Conservation (phyloP, 2,329 filamentous ascomycete genomes). For the Penicillium sp. region DNA sequence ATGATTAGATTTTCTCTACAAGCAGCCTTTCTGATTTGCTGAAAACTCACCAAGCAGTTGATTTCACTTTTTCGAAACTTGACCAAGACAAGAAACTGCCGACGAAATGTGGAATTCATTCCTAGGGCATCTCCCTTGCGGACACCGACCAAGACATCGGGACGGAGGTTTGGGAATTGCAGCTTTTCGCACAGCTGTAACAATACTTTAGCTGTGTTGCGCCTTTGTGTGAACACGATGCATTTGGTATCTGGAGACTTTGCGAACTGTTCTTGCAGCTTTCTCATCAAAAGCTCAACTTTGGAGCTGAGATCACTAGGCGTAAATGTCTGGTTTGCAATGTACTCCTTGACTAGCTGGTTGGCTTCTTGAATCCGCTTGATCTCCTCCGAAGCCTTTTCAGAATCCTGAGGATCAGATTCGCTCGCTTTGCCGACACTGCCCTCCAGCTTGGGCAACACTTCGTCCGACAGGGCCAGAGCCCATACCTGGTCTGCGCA, state of each 20-base stretch:
- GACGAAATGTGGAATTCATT: constrained; percentile 63
- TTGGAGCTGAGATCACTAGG: constrained; percentile 66
- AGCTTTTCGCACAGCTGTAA: constrained; percentile 63
- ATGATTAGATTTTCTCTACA: not conserved
- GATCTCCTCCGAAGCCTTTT: constrained; percentile 53
- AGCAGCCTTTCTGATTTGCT: not conserved
- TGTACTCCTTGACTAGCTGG: constrained; percentile 53
- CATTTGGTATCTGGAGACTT: constrained; percentile 60
- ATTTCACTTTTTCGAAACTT: constrained; percentile 53
- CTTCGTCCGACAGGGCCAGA: constrained; percentile 62
- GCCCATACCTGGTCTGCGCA: constrained; percentile 80
- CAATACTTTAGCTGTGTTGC: constrained; percentile 73
- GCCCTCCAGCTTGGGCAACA: constrained; percentile 60
- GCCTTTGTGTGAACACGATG: constrained; percentile 82
- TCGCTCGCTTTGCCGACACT: constrained; percentile 25
- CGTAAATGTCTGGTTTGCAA: constrained; percentile 40
- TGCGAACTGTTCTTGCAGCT: constrained; percentile 63
- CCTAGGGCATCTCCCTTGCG: constrained; percentile 52
- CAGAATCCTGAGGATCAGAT: constrained; percentile 11
- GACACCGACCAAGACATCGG: constrained; percentile 64
- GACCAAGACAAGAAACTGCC: constrained; percentile 71
- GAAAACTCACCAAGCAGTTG: constrained; percentile 13
- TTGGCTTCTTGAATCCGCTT: constrained; percentile 58
- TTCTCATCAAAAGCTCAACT: constrained; percentile 59
- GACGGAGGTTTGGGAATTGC: constrained; percentile 56